Evolutionary conservation across 73 alveolate genomes (phyloP), one percentile per base, ranked within the genome.

Genomic region (Blepharisma stoltei): DNA sequence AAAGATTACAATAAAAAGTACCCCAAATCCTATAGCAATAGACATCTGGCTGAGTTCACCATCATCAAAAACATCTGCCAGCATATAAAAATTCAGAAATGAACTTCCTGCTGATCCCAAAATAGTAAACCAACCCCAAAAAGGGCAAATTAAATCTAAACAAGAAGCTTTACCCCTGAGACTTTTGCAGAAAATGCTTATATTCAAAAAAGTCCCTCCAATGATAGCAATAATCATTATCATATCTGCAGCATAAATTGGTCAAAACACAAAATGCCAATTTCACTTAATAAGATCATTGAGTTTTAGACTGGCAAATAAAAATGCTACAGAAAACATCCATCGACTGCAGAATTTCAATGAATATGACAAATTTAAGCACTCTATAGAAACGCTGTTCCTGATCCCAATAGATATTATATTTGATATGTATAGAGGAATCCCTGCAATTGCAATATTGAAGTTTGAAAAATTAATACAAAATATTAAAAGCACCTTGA

Each of bases 241-340:
- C 18, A 60, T 8, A 38, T 14, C 45, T 9, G 23, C 38, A 9
- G 23, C 23, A n/a, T 38, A 60, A 20, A 60, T 38, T 8, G 73
- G 73, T 38, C 73, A 60, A 60, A 60, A 60, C 2, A 60, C 23
- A 38, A 14, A 60, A n/a, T 8, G 45, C 73, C 73, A 60, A 14
- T 60, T 60, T 38, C 73, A 60, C 14, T n/a, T n/a, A 3, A 60
- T 60, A 25, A 60, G 73, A 14, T 60, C 23, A 25, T 14, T 8
- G 37, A 14, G 49, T 5, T 60, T 60, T 60, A 60, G 5, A 4
- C 73, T 38, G 0, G 45, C 38, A 60, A 60, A 60, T 5, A 60
- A 25, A n/a, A 60, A 8, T 20, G 73, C 41, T 32, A 32, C 41
- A 32, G 41, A 32, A 32, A 32, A 32, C 41, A 32, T 32, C 41